These are phyloP conservation scores for Lithospermum erythrorhizon DNA, from an alignment of 257 asterid species.

Conservation along the genomic window DNA sequence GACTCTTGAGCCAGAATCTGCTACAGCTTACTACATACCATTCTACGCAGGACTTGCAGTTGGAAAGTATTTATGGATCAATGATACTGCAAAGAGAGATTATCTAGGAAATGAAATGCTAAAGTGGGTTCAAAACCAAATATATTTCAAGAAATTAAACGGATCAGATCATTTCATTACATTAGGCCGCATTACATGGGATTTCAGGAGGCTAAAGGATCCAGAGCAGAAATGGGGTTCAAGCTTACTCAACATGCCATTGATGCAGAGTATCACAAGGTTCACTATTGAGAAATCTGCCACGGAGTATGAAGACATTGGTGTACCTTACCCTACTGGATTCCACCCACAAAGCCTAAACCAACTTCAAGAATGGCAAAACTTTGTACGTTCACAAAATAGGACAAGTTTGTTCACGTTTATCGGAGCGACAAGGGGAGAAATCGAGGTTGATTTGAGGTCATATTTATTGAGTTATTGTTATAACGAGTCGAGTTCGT, in stretches of 20 bases:
- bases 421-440: constrained; percentile 40
- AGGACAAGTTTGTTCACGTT: constrained; percentile 47
- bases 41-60: constrained; percentile 95
- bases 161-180: constrained; percentile 85
- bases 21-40: constrained; percentile 89
- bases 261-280: constrained; percentile 58
- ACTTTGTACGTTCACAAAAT: constrained; percentile 30
- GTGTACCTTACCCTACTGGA: constrained; percentile 88
- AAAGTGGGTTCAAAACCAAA: constrained; percentile 50
- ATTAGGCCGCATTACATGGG: constrained; percentile 82
- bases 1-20: constrained; percentile 53
- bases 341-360: constrained; percentile 66
- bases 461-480: constrained; percentile 33
- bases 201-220: constrained; percentile 57
- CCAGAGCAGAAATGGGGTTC: constrained; percentile 78
- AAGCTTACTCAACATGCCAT: constrained; percentile 58
- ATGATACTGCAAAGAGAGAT: constrained; percentile 59
- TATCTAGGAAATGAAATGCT: constrained; percentile 49
- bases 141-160: constrained; percentile 39
- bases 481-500: constrained; percentile 31
- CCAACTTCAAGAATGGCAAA: constrained; percentile 47
- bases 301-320: constrained; percentile 54
- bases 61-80: constrained; percentile 55
- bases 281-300: constrained; percentile 66
- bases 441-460: constrained; percentile 45